Percentiles rank a stretch among this genome's conserved stretches.
Evolutionary conservation across 257 asterid genomes (phyloP).

Genomic region (Solanum paucissectum): DNA sequence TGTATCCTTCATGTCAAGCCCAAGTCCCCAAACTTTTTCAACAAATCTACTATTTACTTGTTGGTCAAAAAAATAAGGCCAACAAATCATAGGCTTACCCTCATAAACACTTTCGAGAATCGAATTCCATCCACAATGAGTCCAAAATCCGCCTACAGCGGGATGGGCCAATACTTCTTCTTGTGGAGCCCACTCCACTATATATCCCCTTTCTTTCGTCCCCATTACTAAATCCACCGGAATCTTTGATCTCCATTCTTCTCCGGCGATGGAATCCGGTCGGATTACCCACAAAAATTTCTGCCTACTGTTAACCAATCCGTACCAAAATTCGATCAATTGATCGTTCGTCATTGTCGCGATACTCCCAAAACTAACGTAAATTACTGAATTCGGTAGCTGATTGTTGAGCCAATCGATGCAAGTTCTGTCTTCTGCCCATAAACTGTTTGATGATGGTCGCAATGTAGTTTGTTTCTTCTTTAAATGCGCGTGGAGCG

Average conservation of each 20-base stretch:
- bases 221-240: slow-evolving; percentile 19
- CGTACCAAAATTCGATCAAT: slow-evolving; percentile 41
- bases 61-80: slow-evolving; percentile 47
- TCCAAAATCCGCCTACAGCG: slow-evolving; percentile 25
- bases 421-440: slow-evolving; percentile 37
- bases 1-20: slow-evolving; percentile 50
- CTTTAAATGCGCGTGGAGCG: slow-evolving; percentile 44
- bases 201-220: slow-evolving; percentile 22
- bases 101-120: slow-evolving; percentile 28
- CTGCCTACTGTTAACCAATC: slow-evolving; percentile 32
- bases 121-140: slow-evolving; percentile 55
- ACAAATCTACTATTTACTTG: slow-evolving; percentile 44
- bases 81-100: slow-evolving; percentile 46
- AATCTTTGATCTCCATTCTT: neutral
- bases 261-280: slow-evolving; percentile 27
- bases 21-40: slow-evolving; percentile 38
- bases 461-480: neutral
- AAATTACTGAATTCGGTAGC: slow-evolving; percentile 27
- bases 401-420: slow-evolving; percentile 39
- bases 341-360: slow-evolving; percentile 18
- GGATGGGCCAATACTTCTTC: slow-evolving; percentile 38
- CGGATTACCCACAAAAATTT: slow-evolving; percentile 46
- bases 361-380: slow-evolving; percentile 50
- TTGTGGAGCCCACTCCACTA: slow-evolving; percentile 49
- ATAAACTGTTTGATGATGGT: slow-evolving; percentile 18